Conservation (phyloP, 768 basidiomycete genomes). For the Hirschioporus abietinus region DNA sequence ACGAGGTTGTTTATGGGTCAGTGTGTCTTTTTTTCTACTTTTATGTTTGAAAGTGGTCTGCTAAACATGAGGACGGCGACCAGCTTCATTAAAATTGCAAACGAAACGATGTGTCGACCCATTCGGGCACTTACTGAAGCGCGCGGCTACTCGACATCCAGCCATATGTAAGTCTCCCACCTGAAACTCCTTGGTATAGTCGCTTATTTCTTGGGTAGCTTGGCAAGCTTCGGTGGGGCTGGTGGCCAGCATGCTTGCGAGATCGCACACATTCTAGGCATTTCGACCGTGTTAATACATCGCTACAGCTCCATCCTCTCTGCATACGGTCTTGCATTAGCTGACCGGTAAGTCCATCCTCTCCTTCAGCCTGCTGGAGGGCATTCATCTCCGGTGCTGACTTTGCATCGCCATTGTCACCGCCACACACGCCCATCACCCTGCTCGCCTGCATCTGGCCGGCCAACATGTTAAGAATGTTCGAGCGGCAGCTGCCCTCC, state of each 20-base stretch:
- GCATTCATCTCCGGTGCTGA: background rate
- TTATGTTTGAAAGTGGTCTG: background rate
- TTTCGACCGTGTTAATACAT: constrained; percentile 83
- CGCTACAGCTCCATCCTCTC: constrained; percentile 90
- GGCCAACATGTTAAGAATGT: constrained; percentile 17
- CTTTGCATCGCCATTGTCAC: background rate
- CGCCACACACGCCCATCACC: background rate
- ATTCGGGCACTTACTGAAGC: constrained; percentile 91
- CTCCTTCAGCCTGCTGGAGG: background rate
- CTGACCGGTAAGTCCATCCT: constrained; percentile 50
- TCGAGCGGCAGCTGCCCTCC: constrained; percentile 85
- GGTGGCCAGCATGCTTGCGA: constrained; percentile 94
- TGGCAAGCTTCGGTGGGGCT: constrained; percentile 86
- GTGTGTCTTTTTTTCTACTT: constrained; percentile 14
- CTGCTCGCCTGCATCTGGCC: background rate
- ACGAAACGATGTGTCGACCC: constrained; percentile 94
- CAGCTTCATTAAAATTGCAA: constrained; percentile 93
- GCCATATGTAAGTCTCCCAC: constrained; percentile 51
- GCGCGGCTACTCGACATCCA: constrained; percentile 74
- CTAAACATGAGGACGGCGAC: background rate
- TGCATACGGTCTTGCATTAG: constrained; percentile 90
- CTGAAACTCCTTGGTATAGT: constrained; percentile 11
- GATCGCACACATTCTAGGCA: constrained; percentile 81
- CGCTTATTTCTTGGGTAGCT: constrained; percentile 30
- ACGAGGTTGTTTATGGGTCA: constrained; percentile 88